phyloP scores from a whole-genome alignment of 2,329 filamentous ascomycete species.

The Metarhizium rileyi region DNA sequence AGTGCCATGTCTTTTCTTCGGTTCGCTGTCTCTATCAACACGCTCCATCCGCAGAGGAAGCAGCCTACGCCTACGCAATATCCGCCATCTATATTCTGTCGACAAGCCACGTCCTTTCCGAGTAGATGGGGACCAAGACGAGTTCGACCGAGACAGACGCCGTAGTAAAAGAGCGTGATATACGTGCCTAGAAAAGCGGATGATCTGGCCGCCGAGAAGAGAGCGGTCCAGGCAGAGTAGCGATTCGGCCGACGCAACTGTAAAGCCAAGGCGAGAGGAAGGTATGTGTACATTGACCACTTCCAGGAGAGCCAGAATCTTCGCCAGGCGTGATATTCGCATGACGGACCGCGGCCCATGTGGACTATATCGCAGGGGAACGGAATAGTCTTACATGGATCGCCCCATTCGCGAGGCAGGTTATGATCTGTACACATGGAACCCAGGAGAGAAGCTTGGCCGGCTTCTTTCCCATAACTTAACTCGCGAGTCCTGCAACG shows the following conservation, averaged over 20 bases:
- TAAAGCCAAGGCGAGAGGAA: constrained; percentile 63
- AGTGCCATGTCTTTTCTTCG: constrained; percentile 67
- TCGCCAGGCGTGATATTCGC: constrained; percentile 62
- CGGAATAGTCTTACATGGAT: constrained; percentile 58
- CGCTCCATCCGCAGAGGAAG: constrained; percentile 70
- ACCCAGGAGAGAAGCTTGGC: constrained; percentile 56
- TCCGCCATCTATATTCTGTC: constrained; percentile 48
- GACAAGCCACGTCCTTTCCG: constrained; percentile 35
- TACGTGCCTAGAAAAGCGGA: constrained; percentile 71
- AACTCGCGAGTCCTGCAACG: constrained; percentile 53
- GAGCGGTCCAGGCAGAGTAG: constrained; percentile 38
- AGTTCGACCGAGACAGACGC: constrained; percentile 68
- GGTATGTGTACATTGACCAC: constrained; percentile 67
- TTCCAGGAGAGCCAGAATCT: constrained; percentile 61
- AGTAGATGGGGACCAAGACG: constrained; percentile 62
- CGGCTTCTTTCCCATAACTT: constrained; percentile 64
- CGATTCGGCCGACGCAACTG: constrained; percentile 39
- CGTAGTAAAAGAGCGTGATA: constrained; percentile 74
- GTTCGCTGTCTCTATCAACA: constrained; percentile 57
- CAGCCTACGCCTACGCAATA: constrained; percentile 66
- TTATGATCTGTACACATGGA: constrained; percentile 63
- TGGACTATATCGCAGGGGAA: constrained; percentile 80
- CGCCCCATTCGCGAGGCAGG: constrained; percentile 61
- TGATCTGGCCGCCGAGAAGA: constrained; percentile 56
- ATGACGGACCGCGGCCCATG: constrained; percentile 63